A percentile compares a stretch with the other conserved stretches of the same genome.
These are phyloP conservation scores for Cryomyces antarcticus DNA, from an alignment of 495 filamentous ascomycete species.

Conservation along the genomic window DNA sequence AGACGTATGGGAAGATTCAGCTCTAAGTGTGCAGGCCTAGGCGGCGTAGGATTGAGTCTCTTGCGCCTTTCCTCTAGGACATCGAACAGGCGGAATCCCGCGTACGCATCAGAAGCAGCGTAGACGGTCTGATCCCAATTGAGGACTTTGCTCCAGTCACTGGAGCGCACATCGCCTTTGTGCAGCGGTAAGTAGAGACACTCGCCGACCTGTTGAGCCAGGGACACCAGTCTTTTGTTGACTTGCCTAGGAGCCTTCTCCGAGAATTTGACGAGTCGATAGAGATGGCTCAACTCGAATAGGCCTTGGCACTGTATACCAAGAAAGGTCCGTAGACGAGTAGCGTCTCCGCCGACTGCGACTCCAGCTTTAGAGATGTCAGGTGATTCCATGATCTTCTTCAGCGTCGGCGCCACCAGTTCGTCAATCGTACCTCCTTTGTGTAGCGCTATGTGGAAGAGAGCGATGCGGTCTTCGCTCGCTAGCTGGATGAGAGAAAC, in stretches of 20 bases:
- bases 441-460: constrained; percentile 17
- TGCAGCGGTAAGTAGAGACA: constrained; percentile 16
- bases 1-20: neutral
- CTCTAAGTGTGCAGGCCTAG: constrained; percentile 7
- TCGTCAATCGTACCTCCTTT: constrained; percentile 11
- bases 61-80: constrained; percentile 17
- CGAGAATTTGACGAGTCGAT: constrained; percentile 17
- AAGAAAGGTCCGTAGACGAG: constrained; percentile 13
- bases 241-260: constrained; percentile 2
- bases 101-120: constrained; percentile 20
- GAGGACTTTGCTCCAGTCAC: constrained; percentile 15
- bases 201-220: constrained; percentile 14
- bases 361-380: constrained; percentile 71
- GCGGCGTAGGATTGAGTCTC: constrained; percentile 15
- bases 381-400: constrained; percentile 49
- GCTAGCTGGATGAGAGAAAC: constrained; percentile 20
- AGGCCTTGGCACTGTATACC: constrained; percentile 9
- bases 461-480: constrained; percentile 16
- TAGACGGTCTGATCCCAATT: constrained; percentile 14
- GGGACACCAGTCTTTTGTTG: constrained; percentile 10
- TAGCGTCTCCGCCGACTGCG: constrained; percentile 61
- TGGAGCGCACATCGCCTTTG: constrained; percentile 17
- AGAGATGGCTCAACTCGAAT: constrained; percentile 20
- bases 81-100: constrained; percentile 16
- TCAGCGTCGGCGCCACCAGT: constrained; percentile 14